Conservation (phyloP, 2,329 filamentous ascomycete genomes). For the Clonostachys sp. region DNA sequence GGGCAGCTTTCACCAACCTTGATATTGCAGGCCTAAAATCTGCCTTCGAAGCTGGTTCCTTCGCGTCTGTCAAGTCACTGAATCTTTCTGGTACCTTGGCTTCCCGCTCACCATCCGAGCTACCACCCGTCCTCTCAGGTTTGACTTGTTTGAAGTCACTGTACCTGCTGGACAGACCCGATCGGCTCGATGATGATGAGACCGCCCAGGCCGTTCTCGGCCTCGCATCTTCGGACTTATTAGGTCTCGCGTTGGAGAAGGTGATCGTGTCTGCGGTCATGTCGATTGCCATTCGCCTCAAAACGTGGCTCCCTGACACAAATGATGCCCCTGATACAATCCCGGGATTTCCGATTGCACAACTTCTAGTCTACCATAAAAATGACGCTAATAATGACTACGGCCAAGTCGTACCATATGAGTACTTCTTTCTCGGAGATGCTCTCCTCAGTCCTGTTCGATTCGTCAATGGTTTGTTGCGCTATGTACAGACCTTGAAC, state of each 20-base stretch:
- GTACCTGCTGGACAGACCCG: neutral
- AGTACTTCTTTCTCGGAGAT: neutral
- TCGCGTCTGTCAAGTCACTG: neutral
- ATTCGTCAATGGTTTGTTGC: neutral
- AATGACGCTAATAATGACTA: no score
- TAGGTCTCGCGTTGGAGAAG: neutral
- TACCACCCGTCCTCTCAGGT: no score
- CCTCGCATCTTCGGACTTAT: no score
- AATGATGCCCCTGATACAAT: neutral
- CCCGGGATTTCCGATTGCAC: neutral
- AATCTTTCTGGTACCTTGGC: neutral
- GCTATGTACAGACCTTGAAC: neutral
- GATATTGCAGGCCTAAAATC: neutral
- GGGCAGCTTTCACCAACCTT: neutral
- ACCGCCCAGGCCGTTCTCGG: neutral
- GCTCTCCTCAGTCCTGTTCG: neutral
- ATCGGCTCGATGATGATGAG: neutral
- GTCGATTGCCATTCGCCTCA: neutral
- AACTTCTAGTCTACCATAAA: neutral
- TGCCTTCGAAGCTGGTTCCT: neutral
- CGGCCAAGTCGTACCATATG: neutral
- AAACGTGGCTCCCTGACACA: neutral
- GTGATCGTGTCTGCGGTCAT: neutral
- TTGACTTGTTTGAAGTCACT: no score
- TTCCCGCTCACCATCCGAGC: no score